Conservation (phyloP, 2,329 filamentous ascomycete genomes). For the Botrytis squamosa region DNA sequence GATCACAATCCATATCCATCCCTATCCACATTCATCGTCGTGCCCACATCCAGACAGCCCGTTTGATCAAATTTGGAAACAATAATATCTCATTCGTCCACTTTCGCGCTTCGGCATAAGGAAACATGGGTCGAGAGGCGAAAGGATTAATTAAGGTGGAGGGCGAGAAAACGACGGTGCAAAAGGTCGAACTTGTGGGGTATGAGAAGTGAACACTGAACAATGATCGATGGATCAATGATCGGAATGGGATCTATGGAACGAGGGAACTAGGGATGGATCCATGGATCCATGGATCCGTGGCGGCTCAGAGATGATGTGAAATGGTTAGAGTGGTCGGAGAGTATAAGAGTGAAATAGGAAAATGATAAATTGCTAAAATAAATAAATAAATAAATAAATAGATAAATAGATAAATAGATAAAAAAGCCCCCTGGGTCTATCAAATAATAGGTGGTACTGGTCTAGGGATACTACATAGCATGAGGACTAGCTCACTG, state of each 20-base stretch:
- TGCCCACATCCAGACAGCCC: neutral
- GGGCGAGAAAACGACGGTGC: neutral
- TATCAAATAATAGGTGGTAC: neutral
- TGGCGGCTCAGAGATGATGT: slow-evolving; percentile 12
- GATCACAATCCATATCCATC: neutral
- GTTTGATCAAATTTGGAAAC: neutral
- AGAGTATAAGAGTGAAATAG: too few relatives aligned
- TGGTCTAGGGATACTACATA: neutral
- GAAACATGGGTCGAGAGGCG: neutral
- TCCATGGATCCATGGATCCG: slow-evolving; percentile 10
- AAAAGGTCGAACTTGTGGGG: slow-evolving; percentile 32
- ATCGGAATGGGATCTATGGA: neutral
- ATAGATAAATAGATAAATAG: neutral
- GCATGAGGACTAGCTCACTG: neutral
- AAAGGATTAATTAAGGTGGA: neutral
- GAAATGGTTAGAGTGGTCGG: neutral
- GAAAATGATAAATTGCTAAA: too few relatives aligned
- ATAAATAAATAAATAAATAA: too few relatives aligned
- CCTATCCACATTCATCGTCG: neutral
- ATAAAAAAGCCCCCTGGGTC: neutral
- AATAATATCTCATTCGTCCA: neutral
- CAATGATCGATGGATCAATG: neutral
- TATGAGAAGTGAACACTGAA: slow-evolving; percentile 21
- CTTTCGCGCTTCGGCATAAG: slow-evolving; percentile 12
- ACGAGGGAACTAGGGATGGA: neutral